Evolutionary conservation across 192 early-diverging fungal genomes (phyloP), one percentile per base, ranked within the genome.

Genomic region (Coemansia sp.): DNA sequence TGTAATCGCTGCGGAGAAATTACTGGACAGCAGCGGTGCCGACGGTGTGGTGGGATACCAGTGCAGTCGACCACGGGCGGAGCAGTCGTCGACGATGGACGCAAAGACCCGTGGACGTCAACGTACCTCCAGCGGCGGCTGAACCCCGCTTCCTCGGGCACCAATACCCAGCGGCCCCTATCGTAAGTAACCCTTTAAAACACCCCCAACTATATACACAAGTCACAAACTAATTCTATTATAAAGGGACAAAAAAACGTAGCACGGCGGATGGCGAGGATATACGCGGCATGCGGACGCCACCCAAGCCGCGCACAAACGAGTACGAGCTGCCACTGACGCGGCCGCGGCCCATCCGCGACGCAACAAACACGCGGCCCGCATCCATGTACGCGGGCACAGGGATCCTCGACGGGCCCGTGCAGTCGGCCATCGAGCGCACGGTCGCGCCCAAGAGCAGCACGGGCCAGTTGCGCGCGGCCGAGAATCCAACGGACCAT

Each of bases 51-150:
- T 22, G 77, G 77, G 2, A 49, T 21, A 24, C 38, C 70, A 0
- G 67, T 73, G 14, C 62, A 62, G 42, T 64, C 77, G 1, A 73
- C 67, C 10, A 65, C 77, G 1, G 69, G 69, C 12, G 38, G 62
- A 3, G 49, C 58, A 21, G 66, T 63, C 0, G 32, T 48, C 0
- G 58, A 51, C 24, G 44, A 23, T 10, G 77, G 64, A 22, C 62
- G 67, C 19, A 73, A 69, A 25, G 77, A 79, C 44, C 77, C 77
- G 19, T 79, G 77, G 77, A 58, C 66, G 9, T 73, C 77, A 3
- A 65, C 65, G 5, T 79, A 79, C 47, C 50, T 79, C 7, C 65
- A 79, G 50, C 65, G 66, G 0, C 61, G 77, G 18, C 49, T 77
- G 18, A 69, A 71, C 28, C 60, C 62, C 4, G 18, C 59, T 22